Evolutionary conservation across 2,329 filamentous ascomycete species (phyloP), one percentile per base, ranked within the genome.

Genomic region (Fusarium mexicanum): DNA sequence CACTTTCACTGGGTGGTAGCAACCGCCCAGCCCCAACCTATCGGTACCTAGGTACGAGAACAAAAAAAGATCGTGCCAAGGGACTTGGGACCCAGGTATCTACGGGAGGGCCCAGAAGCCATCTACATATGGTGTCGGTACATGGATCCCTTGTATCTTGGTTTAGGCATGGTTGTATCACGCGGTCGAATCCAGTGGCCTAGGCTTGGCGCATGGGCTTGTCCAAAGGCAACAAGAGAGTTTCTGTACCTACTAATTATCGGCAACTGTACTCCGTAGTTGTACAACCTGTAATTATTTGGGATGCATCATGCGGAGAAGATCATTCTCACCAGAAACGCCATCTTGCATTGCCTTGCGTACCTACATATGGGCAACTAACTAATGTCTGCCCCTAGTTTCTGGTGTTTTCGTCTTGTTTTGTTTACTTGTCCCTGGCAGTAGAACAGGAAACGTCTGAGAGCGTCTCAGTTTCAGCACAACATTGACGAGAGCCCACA

Each of bases 401-500:
- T 41, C 35, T 57, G 41, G 41, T 24, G 51, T 51, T 40, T 59
- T 22, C 20, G 40, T 70, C 31, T 68, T 61, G 48, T 71, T 64
- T 72, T 69, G 64, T 55, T 68, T 72, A n/a, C 54, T n/a, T 31
- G 33, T 38, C 61, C 55, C 61, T 66, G 43, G 22, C 22, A 44
- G 35, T 40, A 37, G 51, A 29, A 55, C 26, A 53, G 48, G 22
- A 66, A 71, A 35, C 48, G 62, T 72, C 63, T 64, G 68, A 60
- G 64, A 53, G 53, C 40, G 69, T 69, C 68, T 72, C 54, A 47
- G 69, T 60, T 72, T 72, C 68, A 72, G 68, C 64, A 31, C 24
- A 57, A 44, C 44, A 33, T 41, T 50, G 48, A 51, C 26, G 51
- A 55, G 64, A 46, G 24, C 17, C 41, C 55, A 59, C 41, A 48